A percentile compares a stretch with the other conserved stretches of the same genome.
Evolutionary conservation across 306 rosid genomes (phyloP).

Genomic region (Cyclanthera cordifolia): DNA sequence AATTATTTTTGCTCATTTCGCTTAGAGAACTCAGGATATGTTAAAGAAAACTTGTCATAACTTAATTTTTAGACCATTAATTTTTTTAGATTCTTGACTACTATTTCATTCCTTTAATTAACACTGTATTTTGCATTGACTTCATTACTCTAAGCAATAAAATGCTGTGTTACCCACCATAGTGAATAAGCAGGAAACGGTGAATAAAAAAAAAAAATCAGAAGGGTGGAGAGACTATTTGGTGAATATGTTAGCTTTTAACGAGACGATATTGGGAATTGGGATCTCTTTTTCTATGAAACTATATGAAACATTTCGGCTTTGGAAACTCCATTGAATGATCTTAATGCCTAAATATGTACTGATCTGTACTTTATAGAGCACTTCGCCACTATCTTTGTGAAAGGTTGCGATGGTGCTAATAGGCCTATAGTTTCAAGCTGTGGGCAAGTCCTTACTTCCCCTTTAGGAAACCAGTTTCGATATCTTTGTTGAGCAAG

Average conservation of each 20-base stretch:
- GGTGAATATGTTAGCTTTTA: neutral
- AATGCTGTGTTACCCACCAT: neutral
- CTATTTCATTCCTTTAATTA: neutral
- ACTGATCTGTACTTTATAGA: neutral
- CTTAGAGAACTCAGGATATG: too few relatives aligned
- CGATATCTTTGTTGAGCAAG: neutral
- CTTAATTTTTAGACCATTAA: too few relatives aligned
- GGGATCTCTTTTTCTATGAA: neutral
- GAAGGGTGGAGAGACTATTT: neutral
- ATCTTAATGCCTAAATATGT: neutral
- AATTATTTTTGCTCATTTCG: too few relatives aligned
- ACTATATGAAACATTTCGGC: neutral
- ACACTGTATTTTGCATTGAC: neutral
- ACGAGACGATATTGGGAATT: neutral
- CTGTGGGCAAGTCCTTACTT: neutral
- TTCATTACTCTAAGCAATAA: neutral
- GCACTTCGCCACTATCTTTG: neutral
- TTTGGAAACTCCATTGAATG: neutral
- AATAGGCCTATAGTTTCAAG: neutral
- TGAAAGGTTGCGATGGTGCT: neutral
- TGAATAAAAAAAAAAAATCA: too few relatives aligned
- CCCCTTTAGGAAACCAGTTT: neutral
- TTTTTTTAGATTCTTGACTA: too few relatives aligned
- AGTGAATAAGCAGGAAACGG: neutral
- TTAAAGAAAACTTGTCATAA: too few relatives aligned